Conservation (phyloP, 192 early-diverging fungal genomes). For the Entomortierella chlamydospora region DNA sequence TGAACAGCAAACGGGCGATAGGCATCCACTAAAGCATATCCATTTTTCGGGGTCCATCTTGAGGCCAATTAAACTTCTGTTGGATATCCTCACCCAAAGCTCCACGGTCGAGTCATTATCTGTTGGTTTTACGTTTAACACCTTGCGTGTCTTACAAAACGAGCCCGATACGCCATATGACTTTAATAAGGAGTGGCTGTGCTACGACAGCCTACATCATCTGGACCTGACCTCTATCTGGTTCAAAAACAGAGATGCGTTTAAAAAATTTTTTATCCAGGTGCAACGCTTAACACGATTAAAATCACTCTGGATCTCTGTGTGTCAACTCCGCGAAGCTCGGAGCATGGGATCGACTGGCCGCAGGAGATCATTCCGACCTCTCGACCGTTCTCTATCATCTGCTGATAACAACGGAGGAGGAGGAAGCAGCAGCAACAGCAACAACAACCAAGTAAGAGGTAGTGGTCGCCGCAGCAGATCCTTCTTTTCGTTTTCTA, state of each 20-base stretch:
- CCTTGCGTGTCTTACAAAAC: background rate
- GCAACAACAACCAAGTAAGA: background rate
- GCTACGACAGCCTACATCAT: slow-evolving; percentile 4
- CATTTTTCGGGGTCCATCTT: slow-evolving; percentile 20
- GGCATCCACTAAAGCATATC: slow-evolving; percentile 12
- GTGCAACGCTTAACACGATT: slow-evolving; percentile 8
- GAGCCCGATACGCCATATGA: background rate
- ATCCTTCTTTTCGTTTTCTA: slow-evolving; percentile 3
- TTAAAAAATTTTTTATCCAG: slow-evolving; percentile 10
- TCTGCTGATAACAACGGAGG: no score
- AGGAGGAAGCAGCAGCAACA: no score
- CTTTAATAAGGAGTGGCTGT: slow-evolving; percentile 4
- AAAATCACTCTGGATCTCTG: slow-evolving; percentile 11
- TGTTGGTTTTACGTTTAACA: slow-evolving; percentile 5
- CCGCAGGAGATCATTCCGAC: background rate
- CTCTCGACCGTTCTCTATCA: background rate
- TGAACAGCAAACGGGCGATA: background rate
- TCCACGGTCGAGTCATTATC: slow-evolving; percentile 7
- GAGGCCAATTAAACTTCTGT: slow-evolving; percentile 8
- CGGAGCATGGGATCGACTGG: background rate
- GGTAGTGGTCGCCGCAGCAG: background rate
- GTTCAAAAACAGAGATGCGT: background rate
- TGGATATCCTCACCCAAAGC: slow-evolving; percentile 9
- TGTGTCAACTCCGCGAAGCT: slow-evolving; percentile 9
- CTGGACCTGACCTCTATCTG: slow-evolving; percentile 11